Base-by-base conservation (phyloP, 345 rosid genomes). In the Sapria himalayana region DNA sequence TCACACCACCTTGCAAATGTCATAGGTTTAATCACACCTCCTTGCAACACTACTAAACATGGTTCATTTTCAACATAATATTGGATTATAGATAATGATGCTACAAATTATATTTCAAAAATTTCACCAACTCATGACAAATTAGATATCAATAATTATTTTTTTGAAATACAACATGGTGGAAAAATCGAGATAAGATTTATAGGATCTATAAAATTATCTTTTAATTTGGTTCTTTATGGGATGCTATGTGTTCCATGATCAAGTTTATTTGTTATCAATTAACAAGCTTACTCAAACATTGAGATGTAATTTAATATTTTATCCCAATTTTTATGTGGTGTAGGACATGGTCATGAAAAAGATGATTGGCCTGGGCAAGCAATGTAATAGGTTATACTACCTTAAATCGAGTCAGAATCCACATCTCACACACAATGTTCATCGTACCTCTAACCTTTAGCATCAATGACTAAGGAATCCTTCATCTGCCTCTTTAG, bases 301-400 rank as follows among this genome's bases (percentile, higher is more conserved):
- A 1, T 22, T 46, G 12, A 41, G 48, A 13, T 46, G 43, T 22
- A 15, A 4, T 0, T 14, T 22, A 8, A 41, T 10, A 0, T 56
- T 54, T 15, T 50, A 2, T 2, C 19, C 11, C 2, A 6, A 19
- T 15, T 36, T 11, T 25, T 50, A 20, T 38, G 24, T 33, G 3
- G 4, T 51, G 7, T 9, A 58, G 14, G 57, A 54, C 19, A 0
- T 27, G 4, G 9, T 7, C 4, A 37, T 15, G 15, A 27, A 9
- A 39, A 47, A n/a, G 33, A 24, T 10, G 29, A 62, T 49, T 57
- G 39, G 47, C 19, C 9, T 27, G 15, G 42, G 38, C 19, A 44
- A 21, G 41, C 31, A 19, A 4, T 10, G 14, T 27, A 34, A 49
- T 9, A 8, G 7, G 0, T 25, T 48, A 0, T 47, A 54, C 16